These are phyloP conservation scores for Apiospora saccharicola DNA, from an alignment of 2,329 filamentous ascomycete species.

Conservation along the genomic window DNA sequence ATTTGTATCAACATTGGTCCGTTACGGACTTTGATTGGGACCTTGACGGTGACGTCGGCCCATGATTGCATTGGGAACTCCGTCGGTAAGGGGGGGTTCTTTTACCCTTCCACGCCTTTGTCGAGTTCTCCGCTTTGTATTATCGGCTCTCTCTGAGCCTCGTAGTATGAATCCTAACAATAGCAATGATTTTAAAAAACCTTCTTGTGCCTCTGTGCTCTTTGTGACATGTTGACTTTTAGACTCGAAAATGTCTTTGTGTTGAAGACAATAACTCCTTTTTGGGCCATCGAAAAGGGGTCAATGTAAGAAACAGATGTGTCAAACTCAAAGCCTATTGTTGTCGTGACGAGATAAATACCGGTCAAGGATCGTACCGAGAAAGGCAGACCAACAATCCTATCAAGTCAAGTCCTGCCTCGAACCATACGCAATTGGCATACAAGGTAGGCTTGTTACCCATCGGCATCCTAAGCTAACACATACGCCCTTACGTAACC, in stretches of 20 bases:
- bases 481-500: background rate
- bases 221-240: background rate
- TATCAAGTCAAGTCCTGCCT: background rate
- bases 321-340: too few relatives aligned
- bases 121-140: background rate
- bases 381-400: background rate
- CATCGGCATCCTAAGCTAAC: background rate
- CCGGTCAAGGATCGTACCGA: accelerated
- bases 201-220: background rate
- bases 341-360: background rate
- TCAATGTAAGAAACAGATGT: background rate
- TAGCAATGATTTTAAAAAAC: background rate
- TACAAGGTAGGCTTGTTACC: background rate
- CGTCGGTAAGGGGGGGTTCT: background rate
- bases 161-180: background rate
- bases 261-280: background rate
- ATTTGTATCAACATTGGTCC: background rate
- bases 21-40: background rate
- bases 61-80: background rate
- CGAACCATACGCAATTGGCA: background rate
- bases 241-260: background rate
- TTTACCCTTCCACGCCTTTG: background rate
- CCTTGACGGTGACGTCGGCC: background rate
- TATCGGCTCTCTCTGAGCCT: background rate
- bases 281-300: background rate